These are phyloP conservation scores for Talaromyces nanjingensis DNA, from an alignment of 495 filamentous ascomycete genomes.

Conservation along the genomic window DNA sequence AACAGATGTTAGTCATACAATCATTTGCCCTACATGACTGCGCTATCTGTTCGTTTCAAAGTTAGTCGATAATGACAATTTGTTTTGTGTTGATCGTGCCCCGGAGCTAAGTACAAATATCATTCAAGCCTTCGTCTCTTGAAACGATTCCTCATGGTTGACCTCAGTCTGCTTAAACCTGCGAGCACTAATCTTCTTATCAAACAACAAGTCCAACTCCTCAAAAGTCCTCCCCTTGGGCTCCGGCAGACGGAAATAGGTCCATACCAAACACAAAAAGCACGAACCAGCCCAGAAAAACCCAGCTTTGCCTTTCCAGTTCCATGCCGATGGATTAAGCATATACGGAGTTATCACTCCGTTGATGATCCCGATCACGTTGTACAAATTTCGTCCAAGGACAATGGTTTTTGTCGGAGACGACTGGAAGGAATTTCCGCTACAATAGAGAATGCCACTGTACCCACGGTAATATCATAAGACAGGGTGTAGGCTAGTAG, in stretches of 20 bases:
- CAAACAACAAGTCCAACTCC: constrained; percentile 45
- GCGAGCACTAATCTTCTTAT: constrained; percentile 21
- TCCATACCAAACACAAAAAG: constrained; percentile 25
- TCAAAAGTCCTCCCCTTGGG: constrained; percentile 52
- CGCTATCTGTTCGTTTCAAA: not conserved
- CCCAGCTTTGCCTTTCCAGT: constrained; percentile 58
- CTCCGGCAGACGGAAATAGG: constrained; percentile 55
- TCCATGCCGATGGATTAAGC: constrained; percentile 58
- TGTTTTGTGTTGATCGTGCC: not conserved
- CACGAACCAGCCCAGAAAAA: constrained; percentile 60
- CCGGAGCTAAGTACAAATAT: not conserved
- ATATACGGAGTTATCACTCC: constrained; percentile 60
- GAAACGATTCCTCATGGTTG: not conserved
- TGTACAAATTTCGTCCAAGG: constrained; percentile 54
- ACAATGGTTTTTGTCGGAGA: constrained; percentile 58
- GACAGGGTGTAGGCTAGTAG: constrained; percentile 52
- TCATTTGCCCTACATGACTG: not conserved
- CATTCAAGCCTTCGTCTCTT: not conserved
- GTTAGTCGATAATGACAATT: not conserved
- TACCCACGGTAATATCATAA: constrained; percentile 52
- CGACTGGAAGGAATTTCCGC: constrained; percentile 51
- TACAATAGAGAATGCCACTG: constrained; percentile 55
- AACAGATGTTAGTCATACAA: not conserved
- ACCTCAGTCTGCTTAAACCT: constrained; percentile 8
- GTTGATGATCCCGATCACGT: constrained; percentile 51